Percentiles rank a stretch among this genome's conserved stretches.
Conservation (phyloP, 169 alveolate genomes). For the Plasmodium falciparum region DNA sequence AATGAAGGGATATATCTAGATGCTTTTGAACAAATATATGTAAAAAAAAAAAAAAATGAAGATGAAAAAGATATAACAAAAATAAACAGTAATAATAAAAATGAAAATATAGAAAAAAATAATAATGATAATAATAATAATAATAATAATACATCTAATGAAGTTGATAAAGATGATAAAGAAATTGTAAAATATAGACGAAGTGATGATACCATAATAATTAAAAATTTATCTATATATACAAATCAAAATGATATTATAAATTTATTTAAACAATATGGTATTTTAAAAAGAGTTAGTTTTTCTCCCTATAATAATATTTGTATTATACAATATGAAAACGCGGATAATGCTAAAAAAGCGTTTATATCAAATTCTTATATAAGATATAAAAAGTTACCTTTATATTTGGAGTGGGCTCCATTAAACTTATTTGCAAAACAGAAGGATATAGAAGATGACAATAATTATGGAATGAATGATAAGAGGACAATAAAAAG, state of each 20-base stretch:
- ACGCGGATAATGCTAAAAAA: slow-evolving; percentile 86
- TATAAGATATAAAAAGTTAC: slow-evolving; percentile 88
- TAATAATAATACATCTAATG: slow-evolving; percentile 17
- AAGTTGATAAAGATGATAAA: slow-evolving; percentile 10
- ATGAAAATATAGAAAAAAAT: background rate
- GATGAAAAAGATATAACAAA: slow-evolving; percentile 32
- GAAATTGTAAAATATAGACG: slow-evolving; percentile 55
- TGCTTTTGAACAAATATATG: slow-evolving; percentile 84
- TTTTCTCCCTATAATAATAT: slow-evolving; percentile 92
- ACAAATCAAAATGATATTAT: slow-evolving; percentile 86
- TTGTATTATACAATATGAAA: slow-evolving; percentile 91
- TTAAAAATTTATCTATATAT: slow-evolving; percentile 84
- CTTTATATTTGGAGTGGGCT: slow-evolving; percentile 95
- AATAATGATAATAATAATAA: slow-evolving; percentile 8
- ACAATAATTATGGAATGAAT: background rate
- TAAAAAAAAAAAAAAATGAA: slow-evolving; percentile 69
- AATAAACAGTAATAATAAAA: background rate
- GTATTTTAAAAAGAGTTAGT: slow-evolving; percentile 86
- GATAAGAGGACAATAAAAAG: background rate
- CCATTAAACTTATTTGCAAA: slow-evolving; percentile 83
- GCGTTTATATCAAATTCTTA: slow-evolving; percentile 93
- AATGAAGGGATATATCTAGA: slow-evolving; percentile 93
- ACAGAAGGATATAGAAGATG: slow-evolving; percentile 3
- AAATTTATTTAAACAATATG: slow-evolving; percentile 89
- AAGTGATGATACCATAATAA: slow-evolving; percentile 79